These are phyloP conservation scores for Marasmius oreades DNA, from an alignment of 1,284 basidiomycete genomes.

Conservation along the genomic window DNA sequence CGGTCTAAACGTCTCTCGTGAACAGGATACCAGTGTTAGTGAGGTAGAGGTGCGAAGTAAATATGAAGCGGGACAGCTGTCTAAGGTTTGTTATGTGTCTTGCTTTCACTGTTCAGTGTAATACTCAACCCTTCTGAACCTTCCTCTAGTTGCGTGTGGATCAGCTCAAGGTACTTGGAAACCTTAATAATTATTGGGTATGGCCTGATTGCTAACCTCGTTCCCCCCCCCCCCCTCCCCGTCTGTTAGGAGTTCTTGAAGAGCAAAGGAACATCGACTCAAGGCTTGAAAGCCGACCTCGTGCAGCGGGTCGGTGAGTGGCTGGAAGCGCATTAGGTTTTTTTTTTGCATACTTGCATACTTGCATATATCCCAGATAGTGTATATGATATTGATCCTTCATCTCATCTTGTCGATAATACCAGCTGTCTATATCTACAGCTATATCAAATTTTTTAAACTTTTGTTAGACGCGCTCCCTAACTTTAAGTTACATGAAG, in stretches of 20 bases:
- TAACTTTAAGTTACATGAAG: too few species aligned
- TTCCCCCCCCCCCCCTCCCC: too few species aligned
- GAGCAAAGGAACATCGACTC: constrained; percentile 52
- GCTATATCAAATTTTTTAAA: too few species aligned
- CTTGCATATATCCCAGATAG: background rate
- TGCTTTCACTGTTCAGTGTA: constrained; percentile 11
- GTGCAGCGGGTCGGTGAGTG: constrained; percentile 60
- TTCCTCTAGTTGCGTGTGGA: constrained; percentile 66
- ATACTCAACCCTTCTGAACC: background rate
- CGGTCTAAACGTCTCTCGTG: constrained; percentile 5
- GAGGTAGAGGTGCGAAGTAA: constrained; percentile 68
- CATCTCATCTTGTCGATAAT: background rate
- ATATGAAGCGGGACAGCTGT: constrained; percentile 54
- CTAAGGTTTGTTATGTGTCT: constrained; percentile 50
- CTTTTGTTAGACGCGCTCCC: too few species aligned
- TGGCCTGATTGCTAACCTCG: constrained; percentile 10
- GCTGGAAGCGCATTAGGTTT: constrained; percentile 42
- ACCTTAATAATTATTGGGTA: background rate
- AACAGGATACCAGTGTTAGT: constrained; percentile 53
- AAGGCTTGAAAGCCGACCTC: constrained; percentile 71
- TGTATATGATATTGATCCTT: background rate
- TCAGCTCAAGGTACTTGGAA: constrained; percentile 62
- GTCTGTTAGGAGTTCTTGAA: constrained; percentile 63
- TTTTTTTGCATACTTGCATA: background rate
- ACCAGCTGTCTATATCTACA: too few species aligned